Conservation (phyloP, 1,139 yeast species). For the Geotrichum siamense region DNA sequence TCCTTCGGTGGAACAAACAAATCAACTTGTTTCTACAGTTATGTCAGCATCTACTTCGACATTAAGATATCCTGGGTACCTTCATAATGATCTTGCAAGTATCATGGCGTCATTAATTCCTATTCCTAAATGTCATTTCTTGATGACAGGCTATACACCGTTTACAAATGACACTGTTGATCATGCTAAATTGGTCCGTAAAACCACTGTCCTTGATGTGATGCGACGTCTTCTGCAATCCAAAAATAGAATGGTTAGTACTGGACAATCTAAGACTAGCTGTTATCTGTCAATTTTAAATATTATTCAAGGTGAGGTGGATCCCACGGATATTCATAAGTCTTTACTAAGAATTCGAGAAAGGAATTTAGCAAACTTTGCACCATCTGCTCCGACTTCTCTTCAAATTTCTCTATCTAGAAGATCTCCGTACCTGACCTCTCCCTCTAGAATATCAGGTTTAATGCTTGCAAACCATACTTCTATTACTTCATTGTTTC, state of each 20-base stretch:
- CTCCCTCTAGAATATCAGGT: conserved; percentile 43
- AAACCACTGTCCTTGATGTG: conserved; percentile 78
- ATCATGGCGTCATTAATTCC: conserved; percentile 80
- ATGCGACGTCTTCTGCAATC: conserved; percentile 76
- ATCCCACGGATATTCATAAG: conserved; percentile 71
- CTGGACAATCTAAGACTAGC: conserved; percentile 35
- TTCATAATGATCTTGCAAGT: conserved; percentile 81
- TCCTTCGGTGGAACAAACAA: conserved; percentile 62
- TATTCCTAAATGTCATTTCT: conserved; percentile 81
- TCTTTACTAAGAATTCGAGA: conserved; percentile 73
- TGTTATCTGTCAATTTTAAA: conserved; percentile 67
- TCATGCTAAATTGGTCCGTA: conserved; percentile 53
- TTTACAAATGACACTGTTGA: conserved; percentile 59
- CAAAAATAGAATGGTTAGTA: conserved; percentile 61
- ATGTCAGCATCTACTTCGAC: conserved; percentile 84
- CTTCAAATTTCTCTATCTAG: conserved; percentile 73
- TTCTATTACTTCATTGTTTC: conserved; percentile 57
- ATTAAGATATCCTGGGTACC: conserved; percentile 82
- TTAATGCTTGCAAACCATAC: conserved; percentile 75
- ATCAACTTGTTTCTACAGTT: conserved; percentile 77
- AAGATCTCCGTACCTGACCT: conserved; percentile 52
- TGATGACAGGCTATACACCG: conserved; percentile 84
- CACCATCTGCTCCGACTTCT: conserved; percentile 81
- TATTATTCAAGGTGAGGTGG: conserved; percentile 65
- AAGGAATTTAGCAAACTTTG: conserved; percentile 56